phyloP scores from a whole-genome alignment of 2,329 filamentous ascomycete genomes.

The Eutypella sp. region DNA sequence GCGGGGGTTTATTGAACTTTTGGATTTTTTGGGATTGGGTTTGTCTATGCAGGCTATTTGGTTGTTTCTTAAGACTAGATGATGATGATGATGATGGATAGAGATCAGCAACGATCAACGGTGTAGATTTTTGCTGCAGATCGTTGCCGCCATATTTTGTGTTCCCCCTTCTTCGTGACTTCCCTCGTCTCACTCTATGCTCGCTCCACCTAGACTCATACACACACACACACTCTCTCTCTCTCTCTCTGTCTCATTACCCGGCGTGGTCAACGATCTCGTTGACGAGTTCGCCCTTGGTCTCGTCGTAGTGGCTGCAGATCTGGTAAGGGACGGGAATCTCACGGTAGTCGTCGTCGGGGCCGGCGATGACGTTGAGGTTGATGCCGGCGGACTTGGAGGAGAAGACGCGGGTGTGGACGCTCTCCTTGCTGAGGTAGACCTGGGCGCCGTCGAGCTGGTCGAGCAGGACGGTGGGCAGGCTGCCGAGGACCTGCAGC shows the following conservation, averaged over 20 bases:
- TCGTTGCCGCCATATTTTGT: too few species aligned
- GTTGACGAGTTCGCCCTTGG: slow-evolving; percentile 70
- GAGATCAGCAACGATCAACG: too few species aligned
- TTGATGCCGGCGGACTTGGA: slow-evolving; percentile 88
- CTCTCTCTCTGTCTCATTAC: too few species aligned
- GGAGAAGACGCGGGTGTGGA: slow-evolving; percentile 75
- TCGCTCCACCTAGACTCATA: too few species aligned
- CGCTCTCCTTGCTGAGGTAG: slow-evolving; percentile 78
- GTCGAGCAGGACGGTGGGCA: slow-evolving; percentile 86
- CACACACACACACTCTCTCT: too few species aligned
- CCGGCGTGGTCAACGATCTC: slow-evolving; percentile 96
- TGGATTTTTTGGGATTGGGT: too few species aligned
- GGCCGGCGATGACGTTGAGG: slow-evolving; percentile 69
- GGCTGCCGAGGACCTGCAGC: slow-evolving; percentile 79
- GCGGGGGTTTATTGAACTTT: too few species aligned
- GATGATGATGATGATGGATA: neutral
- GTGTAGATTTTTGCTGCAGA: too few species aligned
- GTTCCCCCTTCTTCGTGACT: too few species aligned
- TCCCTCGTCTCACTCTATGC: too few species aligned
- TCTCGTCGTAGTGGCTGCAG: slow-evolving; percentile 65
- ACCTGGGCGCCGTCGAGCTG: slow-evolving; percentile 87
- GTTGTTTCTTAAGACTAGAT: too few species aligned
- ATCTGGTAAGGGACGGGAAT: slow-evolving; percentile 86
- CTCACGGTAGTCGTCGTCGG: slow-evolving; percentile 80
- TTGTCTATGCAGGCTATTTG: too few species aligned